These are phyloP conservation scores for Selaginella tamariscina DNA, from an alignment of 75 land plant genomes.

Conservation along the genomic window DNA sequence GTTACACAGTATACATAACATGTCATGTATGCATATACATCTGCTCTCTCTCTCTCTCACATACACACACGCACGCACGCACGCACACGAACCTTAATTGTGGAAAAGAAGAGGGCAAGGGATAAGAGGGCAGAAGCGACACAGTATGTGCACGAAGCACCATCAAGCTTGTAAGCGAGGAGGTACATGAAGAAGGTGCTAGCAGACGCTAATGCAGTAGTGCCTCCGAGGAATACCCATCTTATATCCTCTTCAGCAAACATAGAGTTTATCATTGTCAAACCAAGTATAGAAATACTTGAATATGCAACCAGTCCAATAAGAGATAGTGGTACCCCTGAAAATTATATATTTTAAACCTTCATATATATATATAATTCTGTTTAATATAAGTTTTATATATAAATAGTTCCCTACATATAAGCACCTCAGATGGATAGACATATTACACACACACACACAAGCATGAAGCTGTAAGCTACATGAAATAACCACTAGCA, in stretches of 20 bases:
- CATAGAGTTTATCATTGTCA: conserved; percentile 29
- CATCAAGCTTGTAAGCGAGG: conserved; percentile 52
- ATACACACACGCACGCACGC: too few species aligned
- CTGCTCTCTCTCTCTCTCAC: too few species aligned
- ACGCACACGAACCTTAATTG: conserved; percentile 45
- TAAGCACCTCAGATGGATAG: too few species aligned
- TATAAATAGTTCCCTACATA: too few species aligned
- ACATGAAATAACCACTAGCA: too few species aligned
- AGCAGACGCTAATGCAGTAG: conserved; percentile 73
- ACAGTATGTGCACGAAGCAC: conserved; percentile 75
- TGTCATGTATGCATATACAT: too few species aligned
- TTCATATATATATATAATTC: too few species aligned
- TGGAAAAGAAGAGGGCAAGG: conserved; percentile 61
- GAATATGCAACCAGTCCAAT: conserved; percentile 77
- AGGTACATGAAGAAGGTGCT: conserved; percentile 87
- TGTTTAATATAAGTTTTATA: too few species aligned
- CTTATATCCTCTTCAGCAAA: conserved; percentile 31
- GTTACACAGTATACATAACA: too few species aligned
- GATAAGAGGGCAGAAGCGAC: conserved; percentile 60
- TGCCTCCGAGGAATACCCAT: conserved; percentile 44
- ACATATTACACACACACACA: too few species aligned
- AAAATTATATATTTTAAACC: neutral
- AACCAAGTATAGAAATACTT: conserved; percentile 44
- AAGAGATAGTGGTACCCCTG: conserved; percentile 81
- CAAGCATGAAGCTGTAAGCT: too few species aligned